Conservation (phyloP, 108 stramenopile genomes). For the Stephanodiscus triporus region DNA sequence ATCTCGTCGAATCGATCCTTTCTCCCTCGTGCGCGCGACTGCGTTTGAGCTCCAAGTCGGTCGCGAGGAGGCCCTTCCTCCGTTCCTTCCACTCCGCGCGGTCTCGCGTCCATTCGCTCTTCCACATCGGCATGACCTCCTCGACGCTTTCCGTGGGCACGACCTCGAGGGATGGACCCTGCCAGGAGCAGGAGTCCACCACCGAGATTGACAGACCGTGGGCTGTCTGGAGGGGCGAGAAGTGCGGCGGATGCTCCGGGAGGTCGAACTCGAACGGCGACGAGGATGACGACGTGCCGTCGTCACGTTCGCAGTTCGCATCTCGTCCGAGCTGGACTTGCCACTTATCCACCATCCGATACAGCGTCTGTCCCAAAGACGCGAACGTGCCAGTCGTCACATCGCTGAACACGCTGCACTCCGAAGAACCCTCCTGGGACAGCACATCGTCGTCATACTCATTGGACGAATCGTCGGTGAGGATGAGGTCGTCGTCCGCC, state of each 20-base stretch:
- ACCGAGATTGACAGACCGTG: constrained; percentile 18
- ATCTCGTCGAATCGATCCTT: background rate
- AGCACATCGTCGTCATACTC: background rate
- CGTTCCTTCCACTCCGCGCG: constrained; percentile 25
- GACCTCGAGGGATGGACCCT: constrained; percentile 25
- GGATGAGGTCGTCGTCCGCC: background rate
- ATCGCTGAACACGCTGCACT: background rate
- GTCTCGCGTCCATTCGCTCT: constrained; percentile 31
- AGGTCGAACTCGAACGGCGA: background rate
- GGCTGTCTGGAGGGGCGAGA: constrained; percentile 1
- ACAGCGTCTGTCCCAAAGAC: background rate
- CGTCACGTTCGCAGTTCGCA: background rate
- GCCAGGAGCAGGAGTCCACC: constrained; percentile 12
- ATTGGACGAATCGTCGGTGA: background rate
- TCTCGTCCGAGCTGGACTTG: constrained; percentile 4
- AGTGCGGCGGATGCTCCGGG: constrained; percentile 4
- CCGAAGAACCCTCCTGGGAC: background rate
- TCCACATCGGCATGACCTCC: constrained; percentile 30
- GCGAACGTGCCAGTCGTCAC: constrained; percentile 1
- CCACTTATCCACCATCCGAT: constrained; percentile 11
- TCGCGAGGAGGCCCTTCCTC: background rate
- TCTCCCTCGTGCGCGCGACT: background rate
- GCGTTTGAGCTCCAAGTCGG: background rate
- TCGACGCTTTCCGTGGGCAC: constrained; percentile 29
- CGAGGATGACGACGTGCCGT: background rate